Evolutionary conservation across 768 basidiomycete genomes (phyloP), one percentile per base, ranked within the genome.

Genomic region (Lyophyllum decastes): DNA sequence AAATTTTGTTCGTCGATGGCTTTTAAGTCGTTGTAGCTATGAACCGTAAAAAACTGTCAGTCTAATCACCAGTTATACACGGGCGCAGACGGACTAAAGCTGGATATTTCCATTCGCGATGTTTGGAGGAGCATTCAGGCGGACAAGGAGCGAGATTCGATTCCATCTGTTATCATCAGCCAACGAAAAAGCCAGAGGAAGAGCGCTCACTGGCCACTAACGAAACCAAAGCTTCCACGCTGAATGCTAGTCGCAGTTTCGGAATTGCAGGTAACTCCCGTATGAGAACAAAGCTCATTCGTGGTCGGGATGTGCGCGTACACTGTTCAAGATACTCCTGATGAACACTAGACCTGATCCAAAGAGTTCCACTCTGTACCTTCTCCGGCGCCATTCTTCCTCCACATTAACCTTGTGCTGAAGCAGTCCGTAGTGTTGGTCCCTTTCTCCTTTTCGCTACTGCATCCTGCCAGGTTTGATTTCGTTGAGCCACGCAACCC

Each of bases 301-400:
- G 85, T 73, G 0, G 81, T 79, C 5, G 89, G 87, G 45, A 93
- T 83, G 65, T 94, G 94, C 7, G 89, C 88, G 70, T 93, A 94
- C 6, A 89, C 92, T 93, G 8, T 45, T 19, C n/a, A 50, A 40
- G 40, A 9, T 0, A 11, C 2, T 11, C 16, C 40, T n/a, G 17
- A n/a, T 26, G 17, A 24, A 11, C 46, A n/a, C 45, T 9, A 34
- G 17, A 16, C 19, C 45, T 49, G 22, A 2, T 43, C 10, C 21
- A 33, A 45, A 41, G 19, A 30, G 19, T 45, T 21, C n/a, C 17
- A 24, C 22, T 49, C 66, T 81, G n/a, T 62, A 90, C 91, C 83
- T 81, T 94, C 91, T 19, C 88, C 90, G 10, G 65, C 74, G 0
- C 85, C 90, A 44, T 72, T 65, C 35, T 73, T 75, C 62, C 90